Base-by-base conservation (phyloP, 257 asterid genomes). In the Leptodermis oblonga region DNA sequence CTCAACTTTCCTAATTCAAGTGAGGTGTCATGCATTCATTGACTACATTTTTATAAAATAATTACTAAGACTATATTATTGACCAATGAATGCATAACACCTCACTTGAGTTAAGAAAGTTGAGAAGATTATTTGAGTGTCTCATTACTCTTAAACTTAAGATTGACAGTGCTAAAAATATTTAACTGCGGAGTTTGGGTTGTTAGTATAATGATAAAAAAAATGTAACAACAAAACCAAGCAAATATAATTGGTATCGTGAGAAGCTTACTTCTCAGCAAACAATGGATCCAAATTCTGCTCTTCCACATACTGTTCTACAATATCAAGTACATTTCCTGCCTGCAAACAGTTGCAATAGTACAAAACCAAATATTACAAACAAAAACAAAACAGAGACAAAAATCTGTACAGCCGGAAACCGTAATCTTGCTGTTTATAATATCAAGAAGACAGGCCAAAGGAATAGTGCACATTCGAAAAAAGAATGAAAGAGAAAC, bases 291-390 rank as follows among this genome's bases (percentile, higher is more conserved):
- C 94, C 76, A 90, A 74, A 70, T 70, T 77, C 67, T 83, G 92
- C 76, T 85, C 96, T 81, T 88, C 96, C 79, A 88, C 90, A 62
- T 88, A 87, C 81, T 83, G 94, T 71, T 88, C 96, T 68, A 88
- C 92, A 54, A 67, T 74, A 81, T 90, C 90, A 59, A 90, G 93
- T 67, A 78, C 36, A 7, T 58, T 36, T 73, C 86, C 96, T 60
- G 81, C 90, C 97, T 90, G 77, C 67, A 77, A 74, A 66, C 26
- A 54, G 58, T 28, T 28, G 9, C 0, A 15, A 20, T n/a, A 18
- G 7, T 2, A 4, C 20, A 45, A 5, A 18, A 48, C 17, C 17
- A 31, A 15, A 18, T 13, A 26, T 28, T 28, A 45, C 30, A 3
- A 10, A 30, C 9, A 3, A 31, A 48, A 20, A 3, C 8, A 5